phyloP scores from a whole-genome alignment of 2,329 filamentous ascomycete species.

The Elsinoe fawcettii region DNA sequence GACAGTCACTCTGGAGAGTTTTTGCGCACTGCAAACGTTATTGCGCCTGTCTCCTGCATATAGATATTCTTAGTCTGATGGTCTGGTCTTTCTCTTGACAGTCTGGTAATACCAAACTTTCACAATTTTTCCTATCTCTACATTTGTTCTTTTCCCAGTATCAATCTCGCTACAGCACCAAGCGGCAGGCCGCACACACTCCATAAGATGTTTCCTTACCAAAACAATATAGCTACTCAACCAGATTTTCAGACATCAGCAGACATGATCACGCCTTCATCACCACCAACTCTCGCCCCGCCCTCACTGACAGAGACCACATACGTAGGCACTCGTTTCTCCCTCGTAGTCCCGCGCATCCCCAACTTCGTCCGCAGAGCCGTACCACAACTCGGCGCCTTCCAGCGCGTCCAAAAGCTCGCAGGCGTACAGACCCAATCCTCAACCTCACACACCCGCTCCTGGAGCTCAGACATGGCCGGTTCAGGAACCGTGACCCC shows the following conservation, averaged over 20 bases:
- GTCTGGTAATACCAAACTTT: not conserved
- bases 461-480: constrained; percentile 12
- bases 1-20: not conserved
- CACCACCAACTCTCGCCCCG: constrained; percentile 8
- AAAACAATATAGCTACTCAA: not conserved
- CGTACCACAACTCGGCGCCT: constrained; percentile 16
- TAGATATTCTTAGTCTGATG: constrained; percentile 6
- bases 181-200: constrained; percentile 13
- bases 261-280: constrained; percentile 5
- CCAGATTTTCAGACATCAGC: not conserved
- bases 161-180: not conserved
- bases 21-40: not conserved
- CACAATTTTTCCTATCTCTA: constrained; percentile 5
- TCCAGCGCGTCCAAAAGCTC: constrained; percentile 16
- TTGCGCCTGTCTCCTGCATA: constrained; percentile 7
- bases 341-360: constrained; percentile 15
- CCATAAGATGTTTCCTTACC: not conserved
- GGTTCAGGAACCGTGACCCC: constrained; percentile 17
- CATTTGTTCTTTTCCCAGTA: not conserved
- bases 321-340: constrained; percentile 6
- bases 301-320: constrained; percentile 10
- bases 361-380: constrained; percentile 16
- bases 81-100: not conserved
- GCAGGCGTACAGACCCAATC: constrained; percentile 7
- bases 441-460: constrained; percentile 7